Conservation (phyloP, 2,329 filamentous ascomycete species). For the Botryosphaeria dothidea region DNA sequence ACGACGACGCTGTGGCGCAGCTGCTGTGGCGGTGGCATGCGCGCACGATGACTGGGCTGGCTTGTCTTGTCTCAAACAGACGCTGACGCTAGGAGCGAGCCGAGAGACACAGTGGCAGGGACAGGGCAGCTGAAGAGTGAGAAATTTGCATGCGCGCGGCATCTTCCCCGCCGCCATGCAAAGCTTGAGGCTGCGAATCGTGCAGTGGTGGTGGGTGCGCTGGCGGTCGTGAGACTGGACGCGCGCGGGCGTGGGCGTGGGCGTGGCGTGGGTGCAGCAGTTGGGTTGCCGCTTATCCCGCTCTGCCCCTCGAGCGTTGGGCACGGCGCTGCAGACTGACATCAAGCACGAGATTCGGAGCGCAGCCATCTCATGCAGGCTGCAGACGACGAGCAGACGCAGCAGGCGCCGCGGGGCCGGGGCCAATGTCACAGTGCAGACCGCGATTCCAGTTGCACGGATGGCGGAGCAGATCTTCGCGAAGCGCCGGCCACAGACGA, state of each 20-base stretch:
- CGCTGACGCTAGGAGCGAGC: too few relatives aligned
- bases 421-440: slow-evolving; percentile 14
- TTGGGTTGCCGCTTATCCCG: slow-evolving; percentile 1
- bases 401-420: background rate
- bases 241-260: background rate
- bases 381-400: too few relatives aligned
- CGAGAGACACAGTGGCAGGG: background rate
- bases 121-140: background rate
- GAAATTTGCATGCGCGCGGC: background rate
- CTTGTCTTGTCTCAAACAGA: too few relatives aligned
- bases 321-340: slow-evolving; percentile 1
- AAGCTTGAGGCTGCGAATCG: background rate
- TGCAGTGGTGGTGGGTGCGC: background rate
- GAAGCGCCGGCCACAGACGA: slow-evolving; percentile 11
- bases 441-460: slow-evolving; percentile 3
- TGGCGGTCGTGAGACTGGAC: background rate
- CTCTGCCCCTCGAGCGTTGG: background rate
- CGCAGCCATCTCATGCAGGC: slow-evolving; percentile 5
- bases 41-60: too few relatives aligned
- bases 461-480: slow-evolving; percentile 6
- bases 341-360: slow-evolving; percentile 12
- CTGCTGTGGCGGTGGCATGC: background rate
- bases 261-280: background rate
- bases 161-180: background rate
- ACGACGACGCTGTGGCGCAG: too few relatives aligned